Evolutionary conservation across 257 asterid species (phyloP), one percentile per base, ranked within the genome.

Genomic region (Echium plantagineum): DNA sequence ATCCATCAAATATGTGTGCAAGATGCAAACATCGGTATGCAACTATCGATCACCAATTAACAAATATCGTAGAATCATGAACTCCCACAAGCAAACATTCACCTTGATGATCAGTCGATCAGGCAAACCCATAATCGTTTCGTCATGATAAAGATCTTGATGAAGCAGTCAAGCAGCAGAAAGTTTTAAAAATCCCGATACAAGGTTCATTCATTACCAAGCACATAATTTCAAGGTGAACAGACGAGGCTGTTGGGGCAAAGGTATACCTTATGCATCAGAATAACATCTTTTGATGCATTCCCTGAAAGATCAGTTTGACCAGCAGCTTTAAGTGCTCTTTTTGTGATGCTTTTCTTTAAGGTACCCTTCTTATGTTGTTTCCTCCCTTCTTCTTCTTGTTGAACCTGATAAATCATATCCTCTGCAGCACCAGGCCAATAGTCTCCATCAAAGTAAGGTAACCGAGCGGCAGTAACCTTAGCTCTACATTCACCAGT

Each of bases 361-460:
- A 75, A 60, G 35, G 62, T 65, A 58, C 85, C 85, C 77, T 78
- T 84, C 80, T 81, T 86, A 65, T 62, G 65, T 46, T 61, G 84
- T 65, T 84, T 85, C 62, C 84, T 86, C 58, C 89, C 97, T 62
- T 86, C 98, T 60, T 85, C 96, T 64, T 93, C 97, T 77, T 93
- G 96, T 67, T 86, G 95, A 63, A 93, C 76, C 72, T 84, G 88
- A 74, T 69, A 76, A 71, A 93, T 77, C 75, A 84, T 84, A 71
- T 93, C 97, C 81, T 93, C 98, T 0, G 98, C 98, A 65, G 98
- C 95, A 67, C 98, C 98, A 63, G 98, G 98, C 98, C 98, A 93
- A 72, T 93, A 93, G 74, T 93, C 98, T 66, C 98, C 98, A 73
- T 93, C 98, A 68, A 93, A 93, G 69, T 93, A 89, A 22, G 98